Evolutionary conservation across 1,139 yeast species (phyloP).

Genomic region (Taphrina populina): DNA sequence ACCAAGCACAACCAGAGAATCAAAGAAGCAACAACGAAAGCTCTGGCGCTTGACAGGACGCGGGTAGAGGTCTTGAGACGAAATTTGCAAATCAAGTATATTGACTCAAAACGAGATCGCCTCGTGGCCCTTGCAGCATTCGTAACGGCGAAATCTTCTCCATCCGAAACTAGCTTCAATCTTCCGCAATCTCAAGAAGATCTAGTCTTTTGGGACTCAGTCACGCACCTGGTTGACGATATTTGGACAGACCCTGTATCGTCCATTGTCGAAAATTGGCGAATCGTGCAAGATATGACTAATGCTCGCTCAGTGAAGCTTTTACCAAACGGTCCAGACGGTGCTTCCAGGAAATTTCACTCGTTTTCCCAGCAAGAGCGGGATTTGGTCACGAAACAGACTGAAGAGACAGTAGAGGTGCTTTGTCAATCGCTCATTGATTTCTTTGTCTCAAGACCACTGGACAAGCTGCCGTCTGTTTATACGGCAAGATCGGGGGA

Average conservation of each 20-base stretch:
- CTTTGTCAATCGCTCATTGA: conserved; percentile 17
- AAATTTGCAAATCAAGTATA: conserved; percentile 28
- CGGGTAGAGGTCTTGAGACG: conserved; percentile 37
- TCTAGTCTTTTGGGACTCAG: conserved; percentile 57
- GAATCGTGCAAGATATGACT: conserved; percentile 12
- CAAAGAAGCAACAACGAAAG: conserved; percentile 47
- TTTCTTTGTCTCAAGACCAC: conserved; percentile 17
- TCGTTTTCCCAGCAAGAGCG: conserved; percentile 17
- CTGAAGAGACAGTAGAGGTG: conserved; percentile 12
- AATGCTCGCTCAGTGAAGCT: conserved; percentile 39
- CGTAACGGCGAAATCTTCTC: conserved; percentile 4
- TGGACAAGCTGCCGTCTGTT: conserved; percentile 12
- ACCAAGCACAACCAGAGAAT: conserved; percentile 55
- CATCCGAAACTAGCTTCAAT: conserved; percentile 6
- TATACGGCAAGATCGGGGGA: conserved; percentile 12
- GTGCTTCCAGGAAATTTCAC: conserved; percentile 24
- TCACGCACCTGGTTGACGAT: conserved; percentile 52
- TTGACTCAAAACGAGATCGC: background rate
- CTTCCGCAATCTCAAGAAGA: conserved; percentile 39
- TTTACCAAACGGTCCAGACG: conserved; percentile 32
- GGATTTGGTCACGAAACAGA: background rate
- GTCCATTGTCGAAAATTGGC: conserved; percentile 31
- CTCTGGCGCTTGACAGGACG: conserved; percentile 45
- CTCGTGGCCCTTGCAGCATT: conserved; percentile 1
- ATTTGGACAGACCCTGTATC: conserved; percentile 39